Conservation (phyloP, 2,329 filamentous ascomycete genomes). For the Fusarium pseudograminearum region DNA sequence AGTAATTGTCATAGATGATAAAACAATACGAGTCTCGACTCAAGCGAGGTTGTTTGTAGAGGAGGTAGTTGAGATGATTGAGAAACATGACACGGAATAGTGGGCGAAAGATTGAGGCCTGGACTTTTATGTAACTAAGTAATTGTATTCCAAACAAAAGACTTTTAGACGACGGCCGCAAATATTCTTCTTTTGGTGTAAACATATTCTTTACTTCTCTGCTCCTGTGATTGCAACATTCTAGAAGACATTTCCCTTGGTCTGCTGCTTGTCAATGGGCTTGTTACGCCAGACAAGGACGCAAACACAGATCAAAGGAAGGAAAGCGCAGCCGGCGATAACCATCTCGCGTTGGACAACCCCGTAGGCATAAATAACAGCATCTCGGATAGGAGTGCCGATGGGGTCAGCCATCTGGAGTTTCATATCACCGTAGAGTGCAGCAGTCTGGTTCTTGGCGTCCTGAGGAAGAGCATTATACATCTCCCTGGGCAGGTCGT, state of each 20-base stretch:
- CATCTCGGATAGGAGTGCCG: conserved; percentile 60
- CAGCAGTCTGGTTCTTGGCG: conserved; percentile 53
- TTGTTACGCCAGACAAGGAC: conserved; percentile 63
- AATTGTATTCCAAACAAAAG: not conserved
- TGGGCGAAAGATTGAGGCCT: not conserved
- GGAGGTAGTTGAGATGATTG: not conserved
- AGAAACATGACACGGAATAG: not conserved
- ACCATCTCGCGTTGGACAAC: conserved; percentile 64
- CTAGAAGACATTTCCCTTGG: conserved; percentile 65
- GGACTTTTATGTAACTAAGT: not conserved
- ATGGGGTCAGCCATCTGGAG: conserved; percentile 64
- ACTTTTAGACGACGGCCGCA: not conserved
- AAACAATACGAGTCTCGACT: too few species aligned
- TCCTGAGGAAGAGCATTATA: conserved; percentile 61
- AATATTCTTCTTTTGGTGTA: not conserved
- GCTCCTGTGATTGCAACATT: not conserved
- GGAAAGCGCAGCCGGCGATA: conserved; percentile 51
- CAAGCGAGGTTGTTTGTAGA: too few species aligned
- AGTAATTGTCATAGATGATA: not conserved
- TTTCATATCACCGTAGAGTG: conserved; percentile 66
- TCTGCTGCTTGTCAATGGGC: conserved; percentile 61
- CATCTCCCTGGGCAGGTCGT: conserved; percentile 57
- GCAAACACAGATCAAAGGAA: conserved; percentile 53
- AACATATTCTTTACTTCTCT: not conserved
- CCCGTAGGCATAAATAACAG: conserved; percentile 69